Base-by-base conservation (phyloP, 2,329 filamentous ascomycete genomes). In the Fusarium pseudonygamai region DNA sequence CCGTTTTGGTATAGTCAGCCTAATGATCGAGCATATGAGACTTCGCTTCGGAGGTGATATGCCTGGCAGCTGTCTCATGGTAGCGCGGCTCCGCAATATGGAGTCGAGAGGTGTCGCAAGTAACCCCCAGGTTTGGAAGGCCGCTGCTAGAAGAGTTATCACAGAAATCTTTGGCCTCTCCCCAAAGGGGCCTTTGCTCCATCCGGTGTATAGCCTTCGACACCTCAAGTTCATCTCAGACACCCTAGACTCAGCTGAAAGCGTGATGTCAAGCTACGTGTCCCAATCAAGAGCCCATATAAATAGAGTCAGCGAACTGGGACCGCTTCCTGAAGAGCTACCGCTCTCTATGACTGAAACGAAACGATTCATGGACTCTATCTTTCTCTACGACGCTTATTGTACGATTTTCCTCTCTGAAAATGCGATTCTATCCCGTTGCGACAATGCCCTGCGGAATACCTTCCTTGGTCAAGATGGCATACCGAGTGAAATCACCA, bases 121-220 rank as follows among this genome's bases (percentile, higher is more conserved):
- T 4, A n/a, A 3, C 7, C 7, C 3, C 6, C 10, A 30, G 5
- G 5, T 0, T 14, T 22, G 4, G 6, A 37, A 26, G n/a, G 18
- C 13, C 18, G 6, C 1, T 22, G 18, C 7, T 5, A 8, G 6
- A 11, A 26, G 14, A 15, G 14, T 9, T 7, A 14, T 52, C 4
- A 26, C 15, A 15, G 3, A 3, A n/a, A 18, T 13, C 9, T 18
- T 32, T 5, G 2, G 13, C 10, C 1, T 37, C 9, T 26, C 30
- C 12, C 22, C 22, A 14, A 52, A 15, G 18, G 50, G 50, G 4
- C 18, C 34, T 16, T 18, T 55, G 0, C 50, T 55, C 7, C 50
- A 55, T 18, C 14, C 50, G 4, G 2, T 2, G 5, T 55, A 55
- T 6, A 55, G 50, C 3, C 50, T 55, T 18, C 34, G 50, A 5